Evolutionary conservation across 345 rosid species (phyloP).

Genomic region (Eucalyptus pauciflora): DNA sequence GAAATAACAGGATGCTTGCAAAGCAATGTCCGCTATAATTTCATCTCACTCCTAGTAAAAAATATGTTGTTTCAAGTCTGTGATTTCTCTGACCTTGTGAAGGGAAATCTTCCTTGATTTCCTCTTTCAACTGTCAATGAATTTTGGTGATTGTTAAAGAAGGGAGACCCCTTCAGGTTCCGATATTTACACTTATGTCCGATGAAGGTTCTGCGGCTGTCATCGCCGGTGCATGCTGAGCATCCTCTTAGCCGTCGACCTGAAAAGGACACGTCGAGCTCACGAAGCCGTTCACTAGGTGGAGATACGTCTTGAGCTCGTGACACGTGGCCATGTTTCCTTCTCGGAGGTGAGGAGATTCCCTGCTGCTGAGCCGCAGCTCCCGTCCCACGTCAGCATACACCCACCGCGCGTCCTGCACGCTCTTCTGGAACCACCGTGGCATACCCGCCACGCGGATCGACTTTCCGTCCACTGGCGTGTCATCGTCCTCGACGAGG

Average conservation of each 20-base stretch:
- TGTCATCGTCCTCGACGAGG: conserved; percentile 12
- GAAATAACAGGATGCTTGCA: background rate
- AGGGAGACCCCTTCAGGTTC: background rate
- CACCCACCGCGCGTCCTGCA: conserved; percentile 20
- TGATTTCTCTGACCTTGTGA: background rate
- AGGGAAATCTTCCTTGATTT: background rate
- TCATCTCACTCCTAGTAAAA: background rate
- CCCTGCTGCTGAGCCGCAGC: conserved; percentile 32
- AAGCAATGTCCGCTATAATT: background rate
- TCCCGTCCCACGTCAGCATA: conserved; percentile 61
- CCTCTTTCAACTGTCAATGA: background rate
- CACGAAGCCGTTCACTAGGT: conserved; percentile 33
- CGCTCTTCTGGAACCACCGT: conserved; percentile 28
- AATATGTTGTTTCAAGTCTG: background rate
- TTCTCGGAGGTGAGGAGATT: conserved; percentile 16
- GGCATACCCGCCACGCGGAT: conserved; percentile 7
- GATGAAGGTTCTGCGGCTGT: background rate
- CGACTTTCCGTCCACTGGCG: background rate
- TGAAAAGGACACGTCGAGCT: conserved; percentile 39
- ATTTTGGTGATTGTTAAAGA: background rate
- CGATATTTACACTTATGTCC: background rate
- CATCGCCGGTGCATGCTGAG: background rate
- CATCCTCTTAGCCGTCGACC: conserved; percentile 14
- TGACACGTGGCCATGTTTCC: conserved; percentile 41
- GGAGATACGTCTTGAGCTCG: conserved; percentile 40